A percentile compares a stretch with the other conserved stretches of the same genome.
phyloP scores from a whole-genome alignment of 257 asterid species.

The Solanum dulcamara region DNA sequence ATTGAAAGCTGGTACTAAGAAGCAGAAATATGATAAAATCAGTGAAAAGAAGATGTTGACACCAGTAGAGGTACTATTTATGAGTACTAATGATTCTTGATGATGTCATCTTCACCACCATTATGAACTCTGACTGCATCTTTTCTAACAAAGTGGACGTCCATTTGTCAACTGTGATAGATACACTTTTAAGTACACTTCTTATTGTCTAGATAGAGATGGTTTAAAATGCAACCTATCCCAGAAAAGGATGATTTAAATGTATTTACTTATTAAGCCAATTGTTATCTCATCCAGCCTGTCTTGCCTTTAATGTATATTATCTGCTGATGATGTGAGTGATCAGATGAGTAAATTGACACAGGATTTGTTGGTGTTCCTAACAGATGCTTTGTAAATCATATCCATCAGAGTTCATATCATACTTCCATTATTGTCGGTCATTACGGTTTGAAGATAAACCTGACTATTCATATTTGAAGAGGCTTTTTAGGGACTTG shows the following conservation, averaged over 20 bases:
- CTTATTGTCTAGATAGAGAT: neutral
- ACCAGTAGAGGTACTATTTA: slow-evolving; percentile 67
- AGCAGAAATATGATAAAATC: slow-evolving; percentile 91
- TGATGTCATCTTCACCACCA: neutral
- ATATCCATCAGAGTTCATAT: slow-evolving; percentile 76
- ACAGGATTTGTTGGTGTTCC: neutral
- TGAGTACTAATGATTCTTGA: neutral
- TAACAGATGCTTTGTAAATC: slow-evolving; percentile 83
- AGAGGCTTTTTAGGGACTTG: slow-evolving; percentile 87
- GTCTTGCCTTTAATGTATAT: neutral
- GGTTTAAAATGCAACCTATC: neutral
- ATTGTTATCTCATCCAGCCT: neutral
- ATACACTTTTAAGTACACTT: neutral
- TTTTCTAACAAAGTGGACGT: neutral
- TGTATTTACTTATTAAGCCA: neutral
- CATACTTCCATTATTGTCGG: slow-evolving; percentile 89
- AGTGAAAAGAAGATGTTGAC: slow-evolving; percentile 95
- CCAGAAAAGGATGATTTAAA: neutral
- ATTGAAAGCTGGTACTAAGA: slow-evolving; percentile 89
- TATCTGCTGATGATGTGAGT: neutral
- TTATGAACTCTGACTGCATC: neutral
- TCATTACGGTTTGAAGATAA: slow-evolving; percentile 87
- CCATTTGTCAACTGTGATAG: neutral
- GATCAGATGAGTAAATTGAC: neutral
- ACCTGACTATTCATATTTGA: slow-evolving; percentile 86